A percentile compares a stretch with the other conserved stretches of the same genome.
Conservation (phyloP, 2,329 filamentous ascomycete species). For the Penicillium sp. region DNA sequence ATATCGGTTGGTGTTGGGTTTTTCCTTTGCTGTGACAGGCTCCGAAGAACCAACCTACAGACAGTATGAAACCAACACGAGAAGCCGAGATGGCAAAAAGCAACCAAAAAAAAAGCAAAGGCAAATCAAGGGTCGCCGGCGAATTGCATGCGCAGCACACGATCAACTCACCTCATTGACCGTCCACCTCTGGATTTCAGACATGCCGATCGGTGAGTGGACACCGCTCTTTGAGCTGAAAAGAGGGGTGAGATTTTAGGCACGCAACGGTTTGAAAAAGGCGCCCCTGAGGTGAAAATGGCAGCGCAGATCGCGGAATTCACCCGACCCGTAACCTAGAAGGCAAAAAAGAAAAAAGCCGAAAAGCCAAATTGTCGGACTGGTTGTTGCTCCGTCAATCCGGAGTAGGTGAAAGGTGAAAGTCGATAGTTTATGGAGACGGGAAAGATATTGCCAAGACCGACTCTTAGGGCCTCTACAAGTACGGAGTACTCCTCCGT, state of each 20-base stretch:
- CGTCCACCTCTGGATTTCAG: slow-evolving; percentile 47
- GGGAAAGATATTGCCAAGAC: slow-evolving; percentile 1
- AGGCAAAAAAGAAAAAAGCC: neutral
- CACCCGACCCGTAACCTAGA: slow-evolving; percentile 1
- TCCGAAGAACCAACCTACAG: neutral
- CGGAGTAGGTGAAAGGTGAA: neutral
- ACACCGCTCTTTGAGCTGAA: slow-evolving; percentile 21
- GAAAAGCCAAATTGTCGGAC: neutral
- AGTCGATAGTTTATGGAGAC: neutral
- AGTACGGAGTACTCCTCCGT: neutral
- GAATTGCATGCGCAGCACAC: slow-evolving; percentile 13
- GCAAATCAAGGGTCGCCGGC: neutral
- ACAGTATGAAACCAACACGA: slow-evolving; percentile 19
- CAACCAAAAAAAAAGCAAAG: slow-evolving; percentile 5
- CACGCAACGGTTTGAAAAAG: neutral
- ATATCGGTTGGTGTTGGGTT: neutral
- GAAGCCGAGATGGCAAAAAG: neutral
- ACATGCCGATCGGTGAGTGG: slow-evolving; percentile 29
- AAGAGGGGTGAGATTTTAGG: slow-evolving; percentile 8
- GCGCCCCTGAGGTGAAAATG: neutral
- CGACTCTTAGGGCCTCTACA: neutral
- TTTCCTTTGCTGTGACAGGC: slow-evolving; percentile 2
- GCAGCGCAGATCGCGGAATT: slow-evolving; percentile 18
- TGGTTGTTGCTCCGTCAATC: neutral
- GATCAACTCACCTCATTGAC: slow-evolving; percentile 44